These are phyloP conservation scores for Novymonas esmeraldas DNA, from an alignment of 208 protist species.

Conservation along the genomic window DNA sequence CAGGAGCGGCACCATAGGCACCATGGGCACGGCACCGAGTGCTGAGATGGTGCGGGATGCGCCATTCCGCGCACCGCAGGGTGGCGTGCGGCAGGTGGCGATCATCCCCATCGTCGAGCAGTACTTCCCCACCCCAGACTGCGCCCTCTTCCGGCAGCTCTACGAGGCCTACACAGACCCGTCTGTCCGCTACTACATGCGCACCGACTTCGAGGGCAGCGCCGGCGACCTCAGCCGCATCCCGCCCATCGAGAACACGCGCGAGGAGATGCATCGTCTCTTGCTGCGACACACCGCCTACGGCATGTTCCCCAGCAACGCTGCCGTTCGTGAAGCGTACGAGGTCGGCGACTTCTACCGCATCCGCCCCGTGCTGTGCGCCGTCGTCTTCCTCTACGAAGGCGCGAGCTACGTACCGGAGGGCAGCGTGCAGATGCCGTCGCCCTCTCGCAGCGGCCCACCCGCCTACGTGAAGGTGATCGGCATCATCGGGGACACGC, in stretches of 20 bases:
- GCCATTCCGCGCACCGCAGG: slow-evolving; percentile 43
- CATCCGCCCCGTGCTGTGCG: slow-evolving; percentile 57
- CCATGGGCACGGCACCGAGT: slow-evolving; percentile 77
- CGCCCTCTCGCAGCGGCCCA: slow-evolving; percentile 5
- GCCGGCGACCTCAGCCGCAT: slow-evolving; percentile 46
- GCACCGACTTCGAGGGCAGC: slow-evolving; percentile 24
- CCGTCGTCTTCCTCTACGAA: slow-evolving; percentile 69
- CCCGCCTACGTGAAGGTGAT: slow-evolving; percentile 55
- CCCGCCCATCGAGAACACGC: slow-evolving; percentile 31
- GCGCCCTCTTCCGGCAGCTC: slow-evolving; percentile 55
- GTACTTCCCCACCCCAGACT: slow-evolving; percentile 63
- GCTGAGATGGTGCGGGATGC: slow-evolving; percentile 45
- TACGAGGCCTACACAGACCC: slow-evolving; percentile 61
- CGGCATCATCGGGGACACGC: slow-evolving; percentile 43
- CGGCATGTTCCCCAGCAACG: slow-evolving; percentile 39
- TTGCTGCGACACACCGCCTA: slow-evolving; percentile 18
- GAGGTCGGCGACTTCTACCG: slow-evolving; percentile 18
- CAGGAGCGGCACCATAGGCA: too few species aligned
- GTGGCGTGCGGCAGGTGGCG: slow-evolving; percentile 37
- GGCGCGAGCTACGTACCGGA: slow-evolving; percentile 42
- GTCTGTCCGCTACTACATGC: slow-evolving; percentile 75
- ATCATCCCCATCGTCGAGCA: slow-evolving; percentile 56
- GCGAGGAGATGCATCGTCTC: slow-evolving; percentile 37
- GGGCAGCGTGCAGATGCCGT: slow-evolving; percentile 46
- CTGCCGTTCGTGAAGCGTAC: slow-evolving; percentile 34